Evolutionary conservation across 345 rosid genomes (phyloP).

Genomic region (Eucalyptus polybractea): DNA sequence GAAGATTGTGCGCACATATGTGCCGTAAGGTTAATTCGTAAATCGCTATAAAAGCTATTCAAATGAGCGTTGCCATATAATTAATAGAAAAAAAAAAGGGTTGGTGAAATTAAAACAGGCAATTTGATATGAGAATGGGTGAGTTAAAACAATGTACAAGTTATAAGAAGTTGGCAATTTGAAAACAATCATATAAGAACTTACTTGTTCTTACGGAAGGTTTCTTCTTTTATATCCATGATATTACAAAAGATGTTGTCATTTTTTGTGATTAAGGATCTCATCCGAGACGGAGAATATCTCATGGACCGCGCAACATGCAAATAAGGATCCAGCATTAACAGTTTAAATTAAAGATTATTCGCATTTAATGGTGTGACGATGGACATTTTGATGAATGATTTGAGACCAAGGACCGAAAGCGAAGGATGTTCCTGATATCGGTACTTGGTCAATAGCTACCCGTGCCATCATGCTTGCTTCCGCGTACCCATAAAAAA

Average conservation of each 20-base stretch:
- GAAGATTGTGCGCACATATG: background rate
- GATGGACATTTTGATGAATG: background rate
- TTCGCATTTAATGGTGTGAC: background rate
- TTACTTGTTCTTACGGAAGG: rapidly evolving
- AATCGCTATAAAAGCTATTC: background rate
- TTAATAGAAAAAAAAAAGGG: background rate
- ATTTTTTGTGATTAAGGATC: background rate
- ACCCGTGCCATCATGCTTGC: background rate
- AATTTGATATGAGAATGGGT: background rate
- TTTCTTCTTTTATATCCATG: background rate
- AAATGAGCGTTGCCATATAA: background rate
- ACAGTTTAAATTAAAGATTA: background rate
- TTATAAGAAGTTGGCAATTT: background rate
- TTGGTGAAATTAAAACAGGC: background rate
- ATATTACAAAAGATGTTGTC: background rate
- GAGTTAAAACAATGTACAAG: rapidly evolving
- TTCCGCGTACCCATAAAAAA: background rate
- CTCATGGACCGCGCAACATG: background rate
- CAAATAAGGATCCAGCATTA: background rate
- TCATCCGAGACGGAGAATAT: background rate
- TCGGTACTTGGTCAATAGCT: background rate
- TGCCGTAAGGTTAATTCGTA: background rate
- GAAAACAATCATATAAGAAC: background rate
- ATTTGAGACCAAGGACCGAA: background rate
- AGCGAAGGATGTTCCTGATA: background rate